Conservation (phyloP, 257 asterid species). For the Hygrophila difformis region DNA sequence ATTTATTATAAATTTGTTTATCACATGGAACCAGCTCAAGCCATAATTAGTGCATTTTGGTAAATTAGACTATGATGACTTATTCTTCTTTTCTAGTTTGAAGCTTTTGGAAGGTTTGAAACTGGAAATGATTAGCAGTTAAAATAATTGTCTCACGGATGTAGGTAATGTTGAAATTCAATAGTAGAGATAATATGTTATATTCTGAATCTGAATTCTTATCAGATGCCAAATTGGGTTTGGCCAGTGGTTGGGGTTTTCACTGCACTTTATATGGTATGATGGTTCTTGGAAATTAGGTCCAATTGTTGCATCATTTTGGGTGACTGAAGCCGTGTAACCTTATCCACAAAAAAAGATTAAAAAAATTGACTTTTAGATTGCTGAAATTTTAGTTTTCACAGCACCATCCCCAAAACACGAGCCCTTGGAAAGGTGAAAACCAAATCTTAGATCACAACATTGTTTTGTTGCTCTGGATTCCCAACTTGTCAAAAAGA, state of each 20-base stretch:
- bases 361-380: not conserved
- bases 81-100: too few relatives aligned
- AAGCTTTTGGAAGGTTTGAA: too few relatives aligned
- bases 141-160: not conserved
- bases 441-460: not conserved
- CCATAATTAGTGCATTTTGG: too few relatives aligned
- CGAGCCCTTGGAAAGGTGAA: not conserved
- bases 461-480: not conserved
- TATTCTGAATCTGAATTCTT: too few relatives aligned
- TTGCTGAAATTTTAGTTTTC: not conserved
- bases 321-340: constrained; percentile 4
- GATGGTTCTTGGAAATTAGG: constrained; percentile 1
- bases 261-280: constrained; percentile 1
- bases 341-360: not conserved
- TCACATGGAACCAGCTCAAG: too few relatives aligned
- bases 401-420: constrained; percentile 16
- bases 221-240: constrained; percentile 6
- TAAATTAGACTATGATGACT: too few relatives aligned
- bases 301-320: constrained; percentile 6
- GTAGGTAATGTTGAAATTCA: not conserved
- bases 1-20: too few relatives aligned
- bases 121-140: not conserved
- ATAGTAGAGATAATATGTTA: too few relatives aligned
- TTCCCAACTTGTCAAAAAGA: not conserved
- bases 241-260: constrained; percentile 1